A percentile compares a stretch with the other conserved stretches of the same genome.
Conservation (phyloP, 169 alveolate genomes). For the Babesia caballi region DNA sequence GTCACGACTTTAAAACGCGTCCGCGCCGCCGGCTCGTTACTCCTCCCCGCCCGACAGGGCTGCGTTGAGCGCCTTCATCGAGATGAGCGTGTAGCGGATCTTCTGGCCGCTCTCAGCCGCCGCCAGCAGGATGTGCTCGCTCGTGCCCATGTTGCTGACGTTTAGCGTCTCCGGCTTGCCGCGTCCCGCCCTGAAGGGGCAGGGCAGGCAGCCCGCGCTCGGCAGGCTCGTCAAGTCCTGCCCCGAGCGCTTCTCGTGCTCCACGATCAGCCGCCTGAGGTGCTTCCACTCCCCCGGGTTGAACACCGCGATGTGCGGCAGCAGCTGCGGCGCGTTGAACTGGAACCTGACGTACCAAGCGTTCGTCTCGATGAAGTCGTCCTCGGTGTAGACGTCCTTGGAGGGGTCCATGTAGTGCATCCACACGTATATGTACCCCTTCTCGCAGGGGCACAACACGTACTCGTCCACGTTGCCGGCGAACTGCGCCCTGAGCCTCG, state of each 20-base stretch:
- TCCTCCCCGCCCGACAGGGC: too few species aligned
- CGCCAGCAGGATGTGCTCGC: slow-evolving; percentile 5
- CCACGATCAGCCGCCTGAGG: not conserved
- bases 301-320: not conserved
- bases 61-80: too few species aligned
- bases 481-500: slow-evolving; percentile 16
- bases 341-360: not conserved
- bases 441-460: slow-evolving; percentile 36
- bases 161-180: not conserved
- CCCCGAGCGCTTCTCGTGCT: not conserved
- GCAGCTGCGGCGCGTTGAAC: not conserved
- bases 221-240: not conserved
- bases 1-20: too few species aligned
- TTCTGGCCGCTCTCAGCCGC: not conserved
- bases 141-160: not conserved
- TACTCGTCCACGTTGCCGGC: slow-evolving; percentile 34
- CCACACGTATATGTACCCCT: slow-evolving; percentile 37
- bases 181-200: not conserved
- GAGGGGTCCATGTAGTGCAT: not conserved
- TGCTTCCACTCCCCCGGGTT: slow-evolving; percentile 57
- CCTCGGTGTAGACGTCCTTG: not conserved
- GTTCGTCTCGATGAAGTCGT: not conserved
- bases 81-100: slow-evolving; percentile 5
- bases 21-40: too few species aligned
- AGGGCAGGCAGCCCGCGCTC: not conserved